Conservation (phyloP, 345 rosid species). For the Brassica juncea region DNA sequence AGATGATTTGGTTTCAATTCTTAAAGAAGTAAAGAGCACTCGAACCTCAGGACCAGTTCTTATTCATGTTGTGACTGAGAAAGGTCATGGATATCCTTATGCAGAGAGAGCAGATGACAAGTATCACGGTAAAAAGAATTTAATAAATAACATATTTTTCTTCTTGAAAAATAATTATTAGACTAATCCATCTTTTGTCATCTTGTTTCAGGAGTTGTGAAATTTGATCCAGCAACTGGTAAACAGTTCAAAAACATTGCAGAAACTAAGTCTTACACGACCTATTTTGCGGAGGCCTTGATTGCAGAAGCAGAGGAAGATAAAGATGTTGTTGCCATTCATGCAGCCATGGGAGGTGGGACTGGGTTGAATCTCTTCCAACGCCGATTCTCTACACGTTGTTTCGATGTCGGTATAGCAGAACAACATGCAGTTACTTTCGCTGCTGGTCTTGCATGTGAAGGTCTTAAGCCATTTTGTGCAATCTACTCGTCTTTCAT, state of each 20-base stretch:
- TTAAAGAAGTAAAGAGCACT: constrained; percentile 87
- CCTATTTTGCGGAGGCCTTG: constrained; percentile 91
- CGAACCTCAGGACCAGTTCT: constrained; percentile 88
- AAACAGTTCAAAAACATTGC: constrained; percentile 72
- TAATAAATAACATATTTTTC: not conserved
- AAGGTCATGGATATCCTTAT: constrained; percentile 97
- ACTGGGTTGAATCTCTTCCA: constrained; percentile 85
- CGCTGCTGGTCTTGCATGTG: constrained; percentile 98
- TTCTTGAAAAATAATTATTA: not conserved
- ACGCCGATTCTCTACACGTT: constrained; percentile 78
- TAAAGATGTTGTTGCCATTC: constrained; percentile 83
- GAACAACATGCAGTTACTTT: constrained; percentile 99
- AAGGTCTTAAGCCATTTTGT: constrained; percentile 93
- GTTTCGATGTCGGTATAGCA: constrained; percentile 96
- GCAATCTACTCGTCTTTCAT: constrained; percentile 93
- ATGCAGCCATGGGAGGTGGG: constrained; percentile 99
- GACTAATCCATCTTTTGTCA: constrained; percentile 4
- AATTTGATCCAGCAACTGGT: constrained; percentile 93
- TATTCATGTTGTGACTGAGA: constrained; percentile 98
- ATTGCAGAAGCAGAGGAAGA: constrained; percentile 89
- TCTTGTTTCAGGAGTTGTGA: constrained; percentile 73
- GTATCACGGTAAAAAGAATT: constrained; percentile 60
- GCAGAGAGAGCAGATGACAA: constrained; percentile 96
- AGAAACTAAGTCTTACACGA: constrained; percentile 71
- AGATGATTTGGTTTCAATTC: constrained; percentile 81